Conservation (phyloP, 306 rosid species). For the Castanea mollissima region DNA sequence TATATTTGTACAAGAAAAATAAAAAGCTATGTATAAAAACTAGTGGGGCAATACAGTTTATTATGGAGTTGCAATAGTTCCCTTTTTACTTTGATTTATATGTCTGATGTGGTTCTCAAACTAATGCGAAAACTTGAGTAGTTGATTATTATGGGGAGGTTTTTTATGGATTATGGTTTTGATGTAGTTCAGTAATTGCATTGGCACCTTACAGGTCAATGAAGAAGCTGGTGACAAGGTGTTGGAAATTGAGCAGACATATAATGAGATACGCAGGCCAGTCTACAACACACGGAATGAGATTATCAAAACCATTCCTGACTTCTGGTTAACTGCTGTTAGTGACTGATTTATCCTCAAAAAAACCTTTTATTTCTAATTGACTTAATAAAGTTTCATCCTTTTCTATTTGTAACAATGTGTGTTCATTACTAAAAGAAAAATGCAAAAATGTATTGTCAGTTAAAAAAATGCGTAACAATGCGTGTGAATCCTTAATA, state of each 20-base stretch:
- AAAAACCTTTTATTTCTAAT: background rate
- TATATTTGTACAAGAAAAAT: background rate
- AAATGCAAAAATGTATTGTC: background rate
- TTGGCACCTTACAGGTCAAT: constrained; percentile 51
- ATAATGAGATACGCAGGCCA: constrained; percentile 68
- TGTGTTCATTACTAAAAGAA: background rate
- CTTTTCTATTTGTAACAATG: background rate
- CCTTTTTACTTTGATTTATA: background rate
- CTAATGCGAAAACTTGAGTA: background rate
- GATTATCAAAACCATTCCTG: constrained; percentile 71
- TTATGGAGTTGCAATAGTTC: background rate
- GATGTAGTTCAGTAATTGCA: constrained; percentile 12
- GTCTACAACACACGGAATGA: constrained; percentile 60
- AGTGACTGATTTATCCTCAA: constrained; percentile 25
- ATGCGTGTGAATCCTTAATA: background rate
- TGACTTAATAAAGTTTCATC: background rate
- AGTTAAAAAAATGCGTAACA: background rate
- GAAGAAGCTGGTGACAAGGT: constrained; percentile 77
- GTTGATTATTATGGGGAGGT: background rate
- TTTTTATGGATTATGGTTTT: constrained; percentile 1
- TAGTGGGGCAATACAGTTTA: background rate
- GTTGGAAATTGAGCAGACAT: constrained; percentile 70
- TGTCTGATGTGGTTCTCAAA: background rate
- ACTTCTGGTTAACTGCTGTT: constrained; percentile 88
- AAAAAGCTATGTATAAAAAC: background rate